A percentile compares a stretch with the other conserved stretches of the same genome.
phyloP scores from a whole-genome alignment of 306 rosid genomes.

The Quercus berberidifolia region DNA sequence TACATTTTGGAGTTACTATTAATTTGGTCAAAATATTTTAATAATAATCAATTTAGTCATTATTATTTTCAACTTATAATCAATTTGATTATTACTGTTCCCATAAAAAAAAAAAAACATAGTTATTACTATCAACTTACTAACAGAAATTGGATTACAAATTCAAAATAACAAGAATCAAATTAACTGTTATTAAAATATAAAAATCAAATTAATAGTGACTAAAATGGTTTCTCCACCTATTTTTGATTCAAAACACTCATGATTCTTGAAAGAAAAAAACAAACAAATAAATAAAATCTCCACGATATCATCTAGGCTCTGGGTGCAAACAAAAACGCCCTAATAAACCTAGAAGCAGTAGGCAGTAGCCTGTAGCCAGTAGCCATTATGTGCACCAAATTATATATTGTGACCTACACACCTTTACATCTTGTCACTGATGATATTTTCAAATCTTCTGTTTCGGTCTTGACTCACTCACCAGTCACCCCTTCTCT shows the following conservation, averaged over 20 bases:
- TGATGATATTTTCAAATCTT: no score
- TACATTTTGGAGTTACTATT: no score
- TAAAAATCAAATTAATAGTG: no score
- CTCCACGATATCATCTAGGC: not conserved
- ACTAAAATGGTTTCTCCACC: no score
- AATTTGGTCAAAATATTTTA: accelerated
- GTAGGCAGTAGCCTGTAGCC: not conserved
- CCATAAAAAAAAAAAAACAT: no score
- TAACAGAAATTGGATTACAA: accelerated
- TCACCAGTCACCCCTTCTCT: no score
- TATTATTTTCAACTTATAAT: no score
- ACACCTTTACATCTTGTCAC: not conserved
- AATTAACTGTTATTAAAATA: no score
- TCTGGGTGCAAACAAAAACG: conserved; percentile 1
- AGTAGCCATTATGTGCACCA: not conserved
- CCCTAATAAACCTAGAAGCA: not conserved
- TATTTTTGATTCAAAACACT: not conserved
- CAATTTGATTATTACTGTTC: no score
- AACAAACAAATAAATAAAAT: not conserved
- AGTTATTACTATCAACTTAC: accelerated
- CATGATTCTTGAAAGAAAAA: not conserved
- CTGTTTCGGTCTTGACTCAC: no score
- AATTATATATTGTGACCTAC: not conserved
- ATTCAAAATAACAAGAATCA: accelerated
- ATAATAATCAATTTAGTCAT: accelerated